Evolutionary conservation across 805 yeast species (phyloP).

Genomic region (Hanseniaspora hatyaiensis): DNA sequence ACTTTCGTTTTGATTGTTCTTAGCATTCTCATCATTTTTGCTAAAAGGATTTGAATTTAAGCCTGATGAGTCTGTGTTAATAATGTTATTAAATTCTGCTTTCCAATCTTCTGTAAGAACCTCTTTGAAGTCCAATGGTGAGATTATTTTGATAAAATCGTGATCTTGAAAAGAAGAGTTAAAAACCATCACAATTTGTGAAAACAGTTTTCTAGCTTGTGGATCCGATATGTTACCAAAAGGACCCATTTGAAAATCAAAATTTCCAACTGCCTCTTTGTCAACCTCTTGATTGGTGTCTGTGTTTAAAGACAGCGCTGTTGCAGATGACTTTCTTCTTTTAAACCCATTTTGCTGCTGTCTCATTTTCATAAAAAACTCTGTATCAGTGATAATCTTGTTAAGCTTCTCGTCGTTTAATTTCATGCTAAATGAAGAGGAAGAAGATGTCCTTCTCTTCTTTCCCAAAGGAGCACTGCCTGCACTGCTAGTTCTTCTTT

Average conservation of each 20-base stretch:
- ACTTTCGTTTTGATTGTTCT: not conserved
- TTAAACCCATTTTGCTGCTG: slow-evolving; percentile 2
- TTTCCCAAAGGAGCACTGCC: not conserved
- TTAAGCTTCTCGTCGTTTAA: slow-evolving; percentile 30
- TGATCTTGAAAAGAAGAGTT: slow-evolving; percentile 94
- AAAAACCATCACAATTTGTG: slow-evolving; percentile 77
- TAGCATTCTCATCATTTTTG: not conserved
- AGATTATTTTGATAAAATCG: slow-evolving; percentile 42
- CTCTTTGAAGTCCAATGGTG: slow-evolving; percentile 13
- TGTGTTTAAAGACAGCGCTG: too few relatives aligned
- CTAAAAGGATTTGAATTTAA: not conserved
- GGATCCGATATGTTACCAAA: slow-evolving; percentile 84
- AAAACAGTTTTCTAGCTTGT: slow-evolving; percentile 80
- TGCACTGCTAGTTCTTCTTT: slow-evolving; percentile 15
- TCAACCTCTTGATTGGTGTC: not conserved
- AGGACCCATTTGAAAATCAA: slow-evolving; percentile 41
- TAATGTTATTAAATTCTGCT: slow-evolving; percentile 10
- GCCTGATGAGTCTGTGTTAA: slow-evolving; percentile 1
- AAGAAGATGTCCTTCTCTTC: slow-evolving; percentile 8
- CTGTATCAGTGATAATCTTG: slow-evolving; percentile 23
- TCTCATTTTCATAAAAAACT: slow-evolving; percentile 5
- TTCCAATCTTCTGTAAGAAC: slow-evolving; percentile 1
- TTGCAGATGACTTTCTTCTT: slow-evolving; percentile 3
- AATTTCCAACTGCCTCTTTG: not conserved
- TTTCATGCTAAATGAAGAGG: slow-evolving; percentile 18